phyloP scores from a whole-genome alignment of 768 basidiomycete genomes.

The Leccinum boreale region DNA sequence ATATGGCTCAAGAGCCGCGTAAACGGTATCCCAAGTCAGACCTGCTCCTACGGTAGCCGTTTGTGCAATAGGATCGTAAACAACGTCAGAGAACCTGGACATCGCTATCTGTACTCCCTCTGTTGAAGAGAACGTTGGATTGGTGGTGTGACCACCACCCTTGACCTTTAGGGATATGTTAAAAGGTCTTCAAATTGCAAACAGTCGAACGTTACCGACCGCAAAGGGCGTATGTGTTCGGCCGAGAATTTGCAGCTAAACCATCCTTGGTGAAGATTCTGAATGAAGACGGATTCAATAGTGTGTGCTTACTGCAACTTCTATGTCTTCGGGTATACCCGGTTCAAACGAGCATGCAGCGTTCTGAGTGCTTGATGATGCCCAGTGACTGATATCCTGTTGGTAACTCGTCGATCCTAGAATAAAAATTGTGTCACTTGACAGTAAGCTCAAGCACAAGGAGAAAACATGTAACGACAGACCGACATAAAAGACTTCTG shows the following conservation, averaged over 20 bases:
- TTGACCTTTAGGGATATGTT: slow-evolving; percentile 42
- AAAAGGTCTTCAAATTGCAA: background rate
- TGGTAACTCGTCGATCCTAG: background rate
- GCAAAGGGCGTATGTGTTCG: slow-evolving; percentile 35
- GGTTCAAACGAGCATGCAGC: slow-evolving; percentile 59
- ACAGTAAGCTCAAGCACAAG: background rate
- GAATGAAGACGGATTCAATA: background rate
- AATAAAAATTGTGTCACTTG: too few relatives aligned
- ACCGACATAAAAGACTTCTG: background rate
- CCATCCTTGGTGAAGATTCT: background rate
- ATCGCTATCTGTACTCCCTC: slow-evolving; percentile 55
- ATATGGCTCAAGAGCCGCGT: slow-evolving; percentile 43
- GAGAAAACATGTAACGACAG: background rate
- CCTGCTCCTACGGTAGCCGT: slow-evolving; percentile 40
- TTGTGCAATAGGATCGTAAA: slow-evolving; percentile 37
- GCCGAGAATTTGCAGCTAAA: slow-evolving; percentile 34
- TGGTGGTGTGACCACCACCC: slow-evolving; percentile 55
- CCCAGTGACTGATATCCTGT: slow-evolving; percentile 39
- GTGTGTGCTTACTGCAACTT: slow-evolving; percentile 37
- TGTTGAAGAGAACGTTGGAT: slow-evolving; percentile 59
- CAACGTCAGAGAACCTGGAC: slow-evolving; percentile 42
- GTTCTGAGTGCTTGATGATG: slow-evolving; percentile 43
- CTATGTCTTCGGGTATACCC: slow-evolving; percentile 49
- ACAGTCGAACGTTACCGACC: slow-evolving; percentile 9
- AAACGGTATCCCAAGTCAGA: slow-evolving; percentile 66